Conservation (phyloP, 371 early-diverging fungal species). For the Apophysomyces elegans region DNA sequence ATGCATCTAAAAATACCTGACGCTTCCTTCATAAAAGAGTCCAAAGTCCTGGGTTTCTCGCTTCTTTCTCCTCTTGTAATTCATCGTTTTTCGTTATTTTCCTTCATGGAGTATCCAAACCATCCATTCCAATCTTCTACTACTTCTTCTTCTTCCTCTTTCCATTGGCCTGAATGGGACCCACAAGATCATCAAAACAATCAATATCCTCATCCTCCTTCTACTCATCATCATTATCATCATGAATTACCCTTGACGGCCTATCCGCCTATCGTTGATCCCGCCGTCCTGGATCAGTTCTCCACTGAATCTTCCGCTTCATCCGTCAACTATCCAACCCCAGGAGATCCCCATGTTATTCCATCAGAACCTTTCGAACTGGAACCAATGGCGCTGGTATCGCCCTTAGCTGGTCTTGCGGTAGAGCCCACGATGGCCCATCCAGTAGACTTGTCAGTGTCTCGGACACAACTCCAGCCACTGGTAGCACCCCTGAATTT, state of each 20-base stretch:
- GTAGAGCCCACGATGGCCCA: neutral
- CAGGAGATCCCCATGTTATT: neutral
- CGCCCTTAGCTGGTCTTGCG: neutral
- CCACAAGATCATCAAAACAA: neutral
- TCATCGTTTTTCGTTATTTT: neutral
- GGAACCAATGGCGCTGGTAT: neutral
- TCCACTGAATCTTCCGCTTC: constrained; percentile 1
- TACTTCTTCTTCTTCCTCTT: neutral
- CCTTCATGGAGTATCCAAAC: neutral
- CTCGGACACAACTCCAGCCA: neutral
- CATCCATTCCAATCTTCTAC: neutral
- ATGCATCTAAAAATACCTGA: constrained; percentile 12
- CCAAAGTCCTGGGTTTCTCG: neutral
- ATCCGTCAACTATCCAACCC: constrained; percentile 1
- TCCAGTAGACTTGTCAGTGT: neutral
- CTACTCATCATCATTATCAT: neutral
- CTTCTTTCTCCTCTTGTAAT: constrained; percentile 1
- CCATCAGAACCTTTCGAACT: neutral
- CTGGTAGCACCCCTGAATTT: constrained; percentile 15
- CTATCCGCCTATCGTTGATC: neutral
- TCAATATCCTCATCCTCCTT: neutral
- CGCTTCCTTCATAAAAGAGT: neutral
- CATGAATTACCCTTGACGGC: constrained; percentile 1
- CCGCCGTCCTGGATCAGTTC: neutral
- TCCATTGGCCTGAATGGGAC: neutral